Evolutionary conservation across 441 rosid genomes (phyloP).

Genomic region (Breynia disticha): DNA sequence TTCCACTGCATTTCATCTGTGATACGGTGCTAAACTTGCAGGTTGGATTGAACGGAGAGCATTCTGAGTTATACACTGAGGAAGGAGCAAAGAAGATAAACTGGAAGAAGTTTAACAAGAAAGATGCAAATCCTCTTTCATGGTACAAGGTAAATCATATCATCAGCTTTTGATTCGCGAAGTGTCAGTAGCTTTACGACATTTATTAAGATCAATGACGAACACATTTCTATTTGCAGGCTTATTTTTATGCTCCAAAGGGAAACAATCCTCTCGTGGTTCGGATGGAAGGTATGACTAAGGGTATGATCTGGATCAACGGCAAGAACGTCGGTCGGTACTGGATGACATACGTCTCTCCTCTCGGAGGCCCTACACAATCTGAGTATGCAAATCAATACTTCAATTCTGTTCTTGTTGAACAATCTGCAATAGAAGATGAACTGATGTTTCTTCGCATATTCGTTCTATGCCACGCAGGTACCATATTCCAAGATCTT

Average conservation of each 20-base stretch:
- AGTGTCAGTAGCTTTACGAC: too few relatives aligned
- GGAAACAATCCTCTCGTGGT: constrained; percentile 51
- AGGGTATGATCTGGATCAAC: constrained; percentile 86
- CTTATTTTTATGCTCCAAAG: constrained; percentile 61
- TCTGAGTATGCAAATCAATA: constrained; percentile 36
- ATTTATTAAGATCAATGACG: neutral
- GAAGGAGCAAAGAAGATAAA: constrained; percentile 30
- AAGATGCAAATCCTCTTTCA: constrained; percentile 23
- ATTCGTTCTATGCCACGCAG: constrained; percentile 13
- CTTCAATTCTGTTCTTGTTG: neutral
- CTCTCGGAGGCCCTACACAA: constrained; percentile 61
- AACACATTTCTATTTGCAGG: constrained; percentile 22
- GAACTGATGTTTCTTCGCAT: neutral
- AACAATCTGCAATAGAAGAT: neutral
- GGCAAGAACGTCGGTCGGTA: constrained; percentile 78
- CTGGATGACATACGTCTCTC: constrained; percentile 76
- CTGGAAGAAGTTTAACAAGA: constrained; percentile 27
- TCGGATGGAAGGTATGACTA: constrained; percentile 52
- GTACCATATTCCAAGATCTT: constrained; percentile 64
- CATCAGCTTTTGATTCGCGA: neutral
- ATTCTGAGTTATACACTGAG: constrained; percentile 19
- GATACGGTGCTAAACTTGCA: constrained; percentile 10
- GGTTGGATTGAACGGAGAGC: constrained; percentile 52
- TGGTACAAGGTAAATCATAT: constrained; percentile 51
- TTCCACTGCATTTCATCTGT: neutral